Evolutionary conservation across 495 filamentous ascomycete genomes (phyloP).

Genomic region (Terfezia boudieri): DNA sequence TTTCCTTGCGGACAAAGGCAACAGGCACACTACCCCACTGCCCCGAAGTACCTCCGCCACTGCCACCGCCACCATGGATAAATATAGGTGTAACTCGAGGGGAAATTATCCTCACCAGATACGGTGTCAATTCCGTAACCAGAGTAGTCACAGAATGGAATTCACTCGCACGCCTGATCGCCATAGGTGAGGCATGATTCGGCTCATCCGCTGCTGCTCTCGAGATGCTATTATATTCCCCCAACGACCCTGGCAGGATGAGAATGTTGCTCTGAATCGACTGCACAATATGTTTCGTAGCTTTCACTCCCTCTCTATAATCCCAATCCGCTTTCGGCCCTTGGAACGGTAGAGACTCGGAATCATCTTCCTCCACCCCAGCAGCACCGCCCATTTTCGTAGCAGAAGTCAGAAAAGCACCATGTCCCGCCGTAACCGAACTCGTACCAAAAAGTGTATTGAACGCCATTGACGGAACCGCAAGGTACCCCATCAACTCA

Average conservation of each 20-base stretch:
- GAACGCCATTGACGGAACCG: slow-evolving; percentile 65
- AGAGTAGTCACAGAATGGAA: slow-evolving; percentile 58
- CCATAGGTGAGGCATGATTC: background rate
- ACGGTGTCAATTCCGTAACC: slow-evolving; percentile 61
- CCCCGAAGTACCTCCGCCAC: slow-evolving; percentile 18
- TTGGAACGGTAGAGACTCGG: slow-evolving; percentile 38
- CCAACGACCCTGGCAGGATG: slow-evolving; percentile 16
- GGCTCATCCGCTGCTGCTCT: background rate
- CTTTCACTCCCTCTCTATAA: slow-evolving; percentile 53
- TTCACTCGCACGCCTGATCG: slow-evolving; percentile 36
- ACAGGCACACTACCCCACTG: slow-evolving; percentile 30
- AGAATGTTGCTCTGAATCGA: slow-evolving; percentile 23
- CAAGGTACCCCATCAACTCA: slow-evolving; percentile 69
- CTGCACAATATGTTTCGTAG: slow-evolving; percentile 32
- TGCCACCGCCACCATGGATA: slow-evolving; percentile 35
- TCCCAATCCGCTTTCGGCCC: slow-evolving; percentile 58
- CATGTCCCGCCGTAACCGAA: background rate
- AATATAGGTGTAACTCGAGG: slow-evolving; percentile 86
- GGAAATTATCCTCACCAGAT: slow-evolving; percentile 56
- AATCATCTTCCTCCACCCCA: background rate
- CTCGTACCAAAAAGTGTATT: slow-evolving; percentile 65
- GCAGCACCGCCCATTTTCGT: slow-evolving; percentile 4
- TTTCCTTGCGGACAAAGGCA: slow-evolving; percentile 67
- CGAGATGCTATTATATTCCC: background rate
- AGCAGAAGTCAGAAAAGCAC: slow-evolving; percentile 10